These are phyloP conservation scores for Naganishia vaughanmartiniae DNA, from an alignment of 768 basidiomycete species.

Conservation along the genomic window DNA sequence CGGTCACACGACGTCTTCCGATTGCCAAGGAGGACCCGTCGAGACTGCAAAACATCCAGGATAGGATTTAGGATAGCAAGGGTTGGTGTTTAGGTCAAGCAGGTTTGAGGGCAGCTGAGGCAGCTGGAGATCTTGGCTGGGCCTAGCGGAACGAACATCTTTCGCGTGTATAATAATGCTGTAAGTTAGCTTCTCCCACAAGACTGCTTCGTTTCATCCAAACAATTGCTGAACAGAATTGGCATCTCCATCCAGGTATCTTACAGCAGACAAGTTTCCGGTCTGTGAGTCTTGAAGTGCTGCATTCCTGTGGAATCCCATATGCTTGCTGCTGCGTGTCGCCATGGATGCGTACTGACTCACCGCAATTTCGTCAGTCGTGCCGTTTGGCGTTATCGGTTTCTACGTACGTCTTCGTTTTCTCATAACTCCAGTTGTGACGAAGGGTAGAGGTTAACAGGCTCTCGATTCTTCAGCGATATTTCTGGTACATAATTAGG, in stretches of 20 bases:
- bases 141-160: too few relatives aligned
- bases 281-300: constrained; percentile 64
- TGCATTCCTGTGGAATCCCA: neutral
- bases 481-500: constrained; percentile 77
- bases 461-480: neutral
- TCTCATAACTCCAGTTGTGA: neutral
- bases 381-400: constrained; percentile 53
- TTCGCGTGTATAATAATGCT: neutral
- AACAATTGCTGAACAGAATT: neutral
- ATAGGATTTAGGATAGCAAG: too few relatives aligned
- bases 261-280: constrained; percentile 86
- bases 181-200: constrained; percentile 4
- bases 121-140: too few relatives aligned
- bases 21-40: too few relatives aligned
- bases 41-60: too few relatives aligned
- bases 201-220: neutral
- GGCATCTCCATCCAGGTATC: constrained; percentile 55
- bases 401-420: constrained; percentile 2
- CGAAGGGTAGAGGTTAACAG: neutral
- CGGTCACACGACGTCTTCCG: too few relatives aligned
- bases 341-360: constrained; percentile 16
- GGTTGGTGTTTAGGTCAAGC: too few relatives aligned
- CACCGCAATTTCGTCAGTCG: constrained; percentile 58
- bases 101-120: too few relatives aligned
- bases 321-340: neutral